These are phyloP conservation scores for Trichophyton mentagrophytes DNA, from an alignment of 2,329 filamentous ascomycete species.

Conservation along the genomic window DNA sequence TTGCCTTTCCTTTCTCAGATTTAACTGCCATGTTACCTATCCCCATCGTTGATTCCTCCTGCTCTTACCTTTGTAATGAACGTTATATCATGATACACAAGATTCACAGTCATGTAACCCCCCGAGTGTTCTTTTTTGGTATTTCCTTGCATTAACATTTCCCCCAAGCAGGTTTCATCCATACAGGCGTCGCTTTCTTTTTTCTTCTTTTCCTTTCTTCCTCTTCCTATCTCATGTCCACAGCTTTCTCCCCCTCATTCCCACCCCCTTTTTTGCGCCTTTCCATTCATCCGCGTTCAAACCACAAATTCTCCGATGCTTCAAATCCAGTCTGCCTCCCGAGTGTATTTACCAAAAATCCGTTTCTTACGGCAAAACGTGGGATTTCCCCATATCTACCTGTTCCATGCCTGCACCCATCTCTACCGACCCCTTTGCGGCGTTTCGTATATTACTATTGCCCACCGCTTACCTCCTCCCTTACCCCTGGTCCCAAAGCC, in stretches of 20 bases:
- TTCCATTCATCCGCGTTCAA: not conserved
- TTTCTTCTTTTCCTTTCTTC: not conserved
- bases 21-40: not conserved
- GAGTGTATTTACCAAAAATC: slow-evolving; percentile 1
- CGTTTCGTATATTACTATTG: not conserved
- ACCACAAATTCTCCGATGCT: not conserved
- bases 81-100: slow-evolving; percentile 29
- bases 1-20: not conserved
- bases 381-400: not conserved
- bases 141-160: slow-evolving; percentile 2
- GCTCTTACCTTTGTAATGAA: slow-evolving; percentile 17
- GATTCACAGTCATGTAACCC: slow-evolving; percentile 39
- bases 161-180: not conserved
- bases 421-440: not conserved
- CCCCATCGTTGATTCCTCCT: not conserved
- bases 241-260: not conserved
- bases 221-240: not conserved
- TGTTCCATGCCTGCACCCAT: not conserved
- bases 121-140: slow-evolving; percentile 12
- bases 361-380: not conserved
- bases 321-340: not conserved
- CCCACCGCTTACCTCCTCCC: too few species aligned
- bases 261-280: not conserved
- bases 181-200: slow-evolving; percentile 2
- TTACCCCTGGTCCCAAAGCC: not conserved